Percentiles rank a stretch among this genome's conserved stretches.
These are phyloP conservation scores for Rhodotorula sp. DNA, from an alignment of 1,284 basidiomycete species.

Conservation along the genomic window DNA sequence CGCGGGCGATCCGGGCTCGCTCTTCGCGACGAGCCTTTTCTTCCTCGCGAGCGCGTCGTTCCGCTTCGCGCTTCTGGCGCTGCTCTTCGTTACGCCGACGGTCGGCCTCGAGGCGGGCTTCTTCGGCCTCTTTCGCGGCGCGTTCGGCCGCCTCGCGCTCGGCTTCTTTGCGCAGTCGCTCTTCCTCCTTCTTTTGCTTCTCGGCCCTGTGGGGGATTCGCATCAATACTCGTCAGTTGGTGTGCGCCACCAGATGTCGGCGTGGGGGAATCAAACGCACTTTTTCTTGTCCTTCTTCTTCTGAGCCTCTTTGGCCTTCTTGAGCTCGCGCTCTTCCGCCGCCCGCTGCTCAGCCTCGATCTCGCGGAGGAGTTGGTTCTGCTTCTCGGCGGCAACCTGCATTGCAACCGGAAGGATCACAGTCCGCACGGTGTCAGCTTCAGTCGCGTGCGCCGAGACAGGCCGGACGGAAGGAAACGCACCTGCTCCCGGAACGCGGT, in stretches of 20 bases:
- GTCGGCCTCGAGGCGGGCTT: slow-evolving; percentile 49
- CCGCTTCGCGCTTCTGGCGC: slow-evolving; percentile 66
- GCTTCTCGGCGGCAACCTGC: slow-evolving; percentile 79
- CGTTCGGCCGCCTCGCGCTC: slow-evolving; percentile 75
- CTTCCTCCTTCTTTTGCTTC: slow-evolving; percentile 88
- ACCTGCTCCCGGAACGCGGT: slow-evolving; percentile 81
- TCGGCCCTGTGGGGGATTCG: slow-evolving; percentile 62
- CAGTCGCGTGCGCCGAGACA: neutral
- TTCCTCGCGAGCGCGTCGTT: slow-evolving; percentile 69
- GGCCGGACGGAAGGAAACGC: neutral
- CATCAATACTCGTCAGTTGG: neutral
- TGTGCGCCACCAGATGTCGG: neutral
- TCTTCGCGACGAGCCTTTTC: slow-evolving; percentile 55
- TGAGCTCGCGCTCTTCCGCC: slow-evolving; percentile 78
- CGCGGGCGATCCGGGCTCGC: slow-evolving; percentile 64
- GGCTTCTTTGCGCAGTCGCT: slow-evolving; percentile 71
- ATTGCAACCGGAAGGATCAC: too few relatives aligned
- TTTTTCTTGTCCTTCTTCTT: slow-evolving; percentile 98
- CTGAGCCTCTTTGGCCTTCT: slow-evolving; percentile 93
- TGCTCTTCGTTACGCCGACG: slow-evolving; percentile 62
- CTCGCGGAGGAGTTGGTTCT: slow-evolving; percentile 79
- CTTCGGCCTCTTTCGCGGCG: slow-evolving; percentile 64
- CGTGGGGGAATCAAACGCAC: slow-evolving; percentile 54
- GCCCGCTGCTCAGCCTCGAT: slow-evolving; percentile 83
- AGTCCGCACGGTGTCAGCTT: neutral